Base-by-base conservation (phyloP, 1,284 basidiomycete species). In the Papiliotrema fonsecae region DNA sequence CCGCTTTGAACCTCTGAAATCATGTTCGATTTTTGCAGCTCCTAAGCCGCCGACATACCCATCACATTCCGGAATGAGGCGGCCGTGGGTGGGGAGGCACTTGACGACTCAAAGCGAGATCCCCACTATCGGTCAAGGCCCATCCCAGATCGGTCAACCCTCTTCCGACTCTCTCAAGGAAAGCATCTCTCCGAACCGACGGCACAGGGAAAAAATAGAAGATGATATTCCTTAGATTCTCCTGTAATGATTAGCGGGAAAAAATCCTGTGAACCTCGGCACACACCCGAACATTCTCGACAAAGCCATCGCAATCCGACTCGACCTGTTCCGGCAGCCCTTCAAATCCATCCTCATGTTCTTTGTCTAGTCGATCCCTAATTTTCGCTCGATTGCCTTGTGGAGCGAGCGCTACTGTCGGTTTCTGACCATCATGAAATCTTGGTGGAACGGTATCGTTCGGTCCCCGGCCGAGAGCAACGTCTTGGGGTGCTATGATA, bases 241-340 rank as follows among this genome's bases (percentile, higher is more conserved):
- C 54, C 66, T 69, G 45, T 26, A 6, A 16, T 6, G 21, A 13
- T 27, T 13, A 45, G 44, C 30, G 48, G 45, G 30, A 13, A 25
- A 3, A 30, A 39, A 22, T 44, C 27, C 35, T 25, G 14, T 11
- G 16, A 6, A 13, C 27, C 21, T 19, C 14, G 24, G 27, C 19
- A 56, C 74, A 63, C 55, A 82, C 82, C 52, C 57, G 60, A 49
- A 72, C 67, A 47, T 69, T 72, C n/a, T 65, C 54, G 5, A 70
- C 54, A 39, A 72, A 70, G 1, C 68, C 66, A 4, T 56, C 49
- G 0, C 64, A 62, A 49, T 70, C 64, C 38, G 50, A 54, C 35
- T 65, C 63, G 36, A 67, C 52, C 6, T 57, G 53, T 2, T 51
- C 38, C 22, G 60, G 57, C 25, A 72, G 45, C 1, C 64, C 66